phyloP scores from a whole-genome alignment of 768 basidiomycete genomes.

The Calocera cornea region DNA sequence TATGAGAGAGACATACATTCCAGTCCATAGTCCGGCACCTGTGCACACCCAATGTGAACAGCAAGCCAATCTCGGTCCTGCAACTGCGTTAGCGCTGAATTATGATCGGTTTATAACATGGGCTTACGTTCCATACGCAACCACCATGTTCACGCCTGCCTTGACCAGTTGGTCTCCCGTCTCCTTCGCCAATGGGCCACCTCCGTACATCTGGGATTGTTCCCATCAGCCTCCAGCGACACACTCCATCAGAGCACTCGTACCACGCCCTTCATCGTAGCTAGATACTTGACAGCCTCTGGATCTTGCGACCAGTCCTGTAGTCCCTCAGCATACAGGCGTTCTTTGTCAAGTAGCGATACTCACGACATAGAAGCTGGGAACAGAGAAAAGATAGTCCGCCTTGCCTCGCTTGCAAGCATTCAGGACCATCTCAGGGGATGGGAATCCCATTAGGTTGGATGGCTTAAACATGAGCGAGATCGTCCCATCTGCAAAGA shows the following conservation, averaged over 20 bases:
- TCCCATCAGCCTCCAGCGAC: not conserved
- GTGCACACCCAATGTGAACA: not conserved
- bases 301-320: not conserved
- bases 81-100: not conserved
- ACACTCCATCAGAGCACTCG: not conserved
- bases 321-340: no score
- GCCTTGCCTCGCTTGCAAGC: not conserved
- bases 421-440: not conserved
- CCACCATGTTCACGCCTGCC: not conserved
- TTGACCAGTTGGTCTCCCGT: not conserved
- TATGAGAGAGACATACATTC: not conserved
- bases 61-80: not conserved
- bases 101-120: not conserved
- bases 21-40: not conserved
- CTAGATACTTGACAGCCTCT: not conserved
- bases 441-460: not conserved
- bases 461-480: not conserved
- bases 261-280: not conserved
- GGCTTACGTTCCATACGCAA: not conserved
- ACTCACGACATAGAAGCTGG: not conserved
- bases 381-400: not conserved
- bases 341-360: no score
- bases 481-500: not conserved
- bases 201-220: not conserved
- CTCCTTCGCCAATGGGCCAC: not conserved